These are phyloP conservation scores for Colletotrichum plurivorum DNA, from an alignment of 2,329 filamentous ascomycete species.

Conservation along the genomic window DNA sequence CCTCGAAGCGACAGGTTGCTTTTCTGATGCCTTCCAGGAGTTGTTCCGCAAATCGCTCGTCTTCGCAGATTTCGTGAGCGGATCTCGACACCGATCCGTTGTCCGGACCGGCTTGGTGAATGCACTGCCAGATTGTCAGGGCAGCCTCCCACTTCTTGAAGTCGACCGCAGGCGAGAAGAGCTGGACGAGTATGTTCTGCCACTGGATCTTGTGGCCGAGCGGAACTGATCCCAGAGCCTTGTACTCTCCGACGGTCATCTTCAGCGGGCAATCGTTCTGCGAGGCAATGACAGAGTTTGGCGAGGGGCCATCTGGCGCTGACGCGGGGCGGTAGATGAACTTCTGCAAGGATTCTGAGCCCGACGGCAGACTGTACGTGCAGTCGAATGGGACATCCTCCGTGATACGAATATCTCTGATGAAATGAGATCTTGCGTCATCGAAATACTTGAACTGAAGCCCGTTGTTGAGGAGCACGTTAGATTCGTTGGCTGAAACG, in stretches of 20 bases:
- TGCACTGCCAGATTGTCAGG: slow-evolving; percentile 63
- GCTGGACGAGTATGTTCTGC: slow-evolving; percentile 67
- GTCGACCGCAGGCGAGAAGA: slow-evolving; percentile 62
- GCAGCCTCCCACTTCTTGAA: slow-evolving; percentile 64
- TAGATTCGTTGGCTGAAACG: slow-evolving; percentile 44
- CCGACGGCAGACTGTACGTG: slow-evolving; percentile 55
- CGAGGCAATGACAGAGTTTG: slow-evolving; percentile 67
- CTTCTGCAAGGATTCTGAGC: slow-evolving; percentile 50
- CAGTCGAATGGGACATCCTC: slow-evolving; percentile 51
- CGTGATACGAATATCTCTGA: slow-evolving; percentile 31
- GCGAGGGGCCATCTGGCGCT: slow-evolving; percentile 45
- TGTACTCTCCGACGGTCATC: slow-evolving; percentile 68
- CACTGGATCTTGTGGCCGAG: slow-evolving; percentile 66
- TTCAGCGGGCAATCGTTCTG: slow-evolving; percentile 62
- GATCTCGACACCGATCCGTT: background rate
- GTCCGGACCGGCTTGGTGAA: slow-evolving; percentile 61
- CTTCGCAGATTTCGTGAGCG: slow-evolving; percentile 1
- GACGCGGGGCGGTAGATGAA: slow-evolving; percentile 53
- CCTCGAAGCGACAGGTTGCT: slow-evolving; percentile 52
- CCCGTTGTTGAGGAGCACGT: slow-evolving; percentile 63
- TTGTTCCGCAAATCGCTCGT: background rate
- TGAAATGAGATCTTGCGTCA: slow-evolving; percentile 33
- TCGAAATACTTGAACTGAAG: slow-evolving; percentile 59
- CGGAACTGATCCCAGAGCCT: slow-evolving; percentile 62
- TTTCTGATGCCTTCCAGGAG: slow-evolving; percentile 52